Conservation (phyloP, 257 asterid genomes). For the Echites panduratus region DNA sequence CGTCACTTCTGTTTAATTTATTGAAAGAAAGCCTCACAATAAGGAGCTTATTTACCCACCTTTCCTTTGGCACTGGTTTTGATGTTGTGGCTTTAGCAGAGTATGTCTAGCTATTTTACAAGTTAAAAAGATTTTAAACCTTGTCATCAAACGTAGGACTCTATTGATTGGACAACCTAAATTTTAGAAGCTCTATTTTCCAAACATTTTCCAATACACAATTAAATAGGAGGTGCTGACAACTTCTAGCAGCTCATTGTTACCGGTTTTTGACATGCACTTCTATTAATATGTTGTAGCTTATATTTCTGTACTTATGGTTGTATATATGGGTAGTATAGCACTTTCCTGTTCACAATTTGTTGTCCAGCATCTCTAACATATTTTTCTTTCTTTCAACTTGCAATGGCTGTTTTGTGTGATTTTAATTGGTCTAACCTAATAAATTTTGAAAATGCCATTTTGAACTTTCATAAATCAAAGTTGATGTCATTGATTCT, state of each 20-base stretch:
- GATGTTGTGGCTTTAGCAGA: neutral
- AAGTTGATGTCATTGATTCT: neutral
- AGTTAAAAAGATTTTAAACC: neutral
- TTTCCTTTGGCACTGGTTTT: neutral
- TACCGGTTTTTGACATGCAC: neutral
- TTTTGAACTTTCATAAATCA: neutral
- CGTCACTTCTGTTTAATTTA: neutral
- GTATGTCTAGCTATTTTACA: neutral
- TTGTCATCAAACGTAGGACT: neutral
- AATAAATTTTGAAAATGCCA: neutral
- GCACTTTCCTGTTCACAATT: neutral
- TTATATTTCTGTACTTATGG: neutral
- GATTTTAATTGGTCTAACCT: constrained; percentile 4
- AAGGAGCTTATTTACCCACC: neutral
- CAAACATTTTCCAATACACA: neutral
- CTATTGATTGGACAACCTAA: neutral
- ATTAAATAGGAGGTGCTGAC: neutral
- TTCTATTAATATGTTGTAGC: neutral
- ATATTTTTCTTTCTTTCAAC: neutral
- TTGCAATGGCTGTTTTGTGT: neutral
- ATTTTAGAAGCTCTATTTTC: neutral
- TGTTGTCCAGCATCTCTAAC: neutral
- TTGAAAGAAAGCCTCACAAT: neutral
- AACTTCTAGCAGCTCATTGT: neutral
- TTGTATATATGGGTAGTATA: neutral